phyloP scores from a whole-genome alignment of 2,329 filamentous ascomycete species.

The Cordyceps fumosorosea region DNA sequence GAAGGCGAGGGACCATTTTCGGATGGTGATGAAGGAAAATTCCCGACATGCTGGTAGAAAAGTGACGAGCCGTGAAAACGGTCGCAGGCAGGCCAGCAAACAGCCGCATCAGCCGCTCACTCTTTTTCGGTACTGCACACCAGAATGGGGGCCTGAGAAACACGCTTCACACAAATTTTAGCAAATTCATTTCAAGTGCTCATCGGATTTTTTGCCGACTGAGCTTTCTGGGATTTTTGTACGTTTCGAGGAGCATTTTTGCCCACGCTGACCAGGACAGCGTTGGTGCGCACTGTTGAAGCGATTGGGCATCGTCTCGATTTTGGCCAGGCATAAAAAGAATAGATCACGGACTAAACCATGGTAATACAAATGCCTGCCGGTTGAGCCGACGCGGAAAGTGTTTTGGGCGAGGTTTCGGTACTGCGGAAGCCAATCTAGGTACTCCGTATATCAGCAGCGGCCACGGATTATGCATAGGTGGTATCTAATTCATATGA shows the following conservation, averaged over 20 bases:
- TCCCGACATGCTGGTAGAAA: neutral
- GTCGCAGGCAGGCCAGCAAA: neutral
- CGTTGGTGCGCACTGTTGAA: too few relatives aligned
- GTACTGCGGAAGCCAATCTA: neutral
- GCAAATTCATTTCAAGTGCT: too few relatives aligned
- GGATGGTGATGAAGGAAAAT: neutral
- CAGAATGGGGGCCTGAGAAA: too few relatives aligned
- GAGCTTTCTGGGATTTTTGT: too few relatives aligned
- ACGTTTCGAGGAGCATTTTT: too few relatives aligned
- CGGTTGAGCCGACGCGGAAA: neutral
- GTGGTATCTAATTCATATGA: neutral
- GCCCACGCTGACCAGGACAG: too few relatives aligned
- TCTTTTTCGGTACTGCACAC: neutral
- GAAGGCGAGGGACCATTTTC: neutral
- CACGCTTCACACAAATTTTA: too few relatives aligned
- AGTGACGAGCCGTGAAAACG: neutral
- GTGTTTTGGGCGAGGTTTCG: slow-evolving; percentile 3
- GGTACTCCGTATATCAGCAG: neutral
- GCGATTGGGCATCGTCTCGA: too few relatives aligned
- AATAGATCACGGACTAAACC: neutral
- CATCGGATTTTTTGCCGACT: too few relatives aligned
- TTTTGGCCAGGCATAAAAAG: neutral
- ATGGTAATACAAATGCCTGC: neutral
- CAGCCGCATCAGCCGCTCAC: neutral
- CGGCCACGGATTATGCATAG: neutral